Conservation (phyloP, 2,329 filamentous ascomycete species). For the Xylariaceae sp. region DNA sequence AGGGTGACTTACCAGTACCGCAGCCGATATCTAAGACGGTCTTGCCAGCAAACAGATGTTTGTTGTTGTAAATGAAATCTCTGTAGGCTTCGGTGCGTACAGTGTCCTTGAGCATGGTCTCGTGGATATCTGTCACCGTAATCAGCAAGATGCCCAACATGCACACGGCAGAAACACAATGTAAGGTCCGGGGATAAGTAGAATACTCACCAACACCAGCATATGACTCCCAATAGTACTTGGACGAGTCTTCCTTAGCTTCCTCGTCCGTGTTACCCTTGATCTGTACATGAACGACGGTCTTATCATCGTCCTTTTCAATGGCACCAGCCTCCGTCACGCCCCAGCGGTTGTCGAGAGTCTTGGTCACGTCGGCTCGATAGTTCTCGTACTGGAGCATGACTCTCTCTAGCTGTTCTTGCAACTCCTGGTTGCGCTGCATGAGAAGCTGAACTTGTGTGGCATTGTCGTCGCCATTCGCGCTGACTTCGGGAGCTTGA, state of each 20-base stretch:
- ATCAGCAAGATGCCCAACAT: constrained; percentile 1
- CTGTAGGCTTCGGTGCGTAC: constrained; percentile 87
- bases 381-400: constrained; percentile 61
- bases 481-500: constrained; percentile 15
- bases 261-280: constrained; percentile 27
- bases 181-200: background rate
- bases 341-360: constrained; percentile 60
- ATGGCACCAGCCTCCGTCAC: constrained; percentile 39
- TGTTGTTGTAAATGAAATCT: constrained; percentile 91
- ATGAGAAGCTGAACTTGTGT: constrained; percentile 37
- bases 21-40: constrained; percentile 88
- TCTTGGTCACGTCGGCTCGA: constrained; percentile 59
- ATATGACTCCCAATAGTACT: constrained; percentile 58
- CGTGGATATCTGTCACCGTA: constrained; percentile 64
- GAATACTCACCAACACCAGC: constrained; percentile 50
- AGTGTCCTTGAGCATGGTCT: constrained; percentile 89
- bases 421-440: constrained; percentile 50
- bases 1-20: constrained; percentile 50
- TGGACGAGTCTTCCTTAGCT: constrained; percentile 35
- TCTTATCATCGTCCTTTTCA: constrained; percentile 24
- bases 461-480: constrained; percentile 27
- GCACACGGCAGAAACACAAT: background rate
- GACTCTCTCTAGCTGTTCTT: constrained; percentile 56
- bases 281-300: constrained; percentile 24
- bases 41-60: constrained; percentile 79